These are phyloP conservation scores for Yamadazyma aaseri DNA, from an alignment of 1,139 yeast genomes.

Conservation along the genomic window DNA sequence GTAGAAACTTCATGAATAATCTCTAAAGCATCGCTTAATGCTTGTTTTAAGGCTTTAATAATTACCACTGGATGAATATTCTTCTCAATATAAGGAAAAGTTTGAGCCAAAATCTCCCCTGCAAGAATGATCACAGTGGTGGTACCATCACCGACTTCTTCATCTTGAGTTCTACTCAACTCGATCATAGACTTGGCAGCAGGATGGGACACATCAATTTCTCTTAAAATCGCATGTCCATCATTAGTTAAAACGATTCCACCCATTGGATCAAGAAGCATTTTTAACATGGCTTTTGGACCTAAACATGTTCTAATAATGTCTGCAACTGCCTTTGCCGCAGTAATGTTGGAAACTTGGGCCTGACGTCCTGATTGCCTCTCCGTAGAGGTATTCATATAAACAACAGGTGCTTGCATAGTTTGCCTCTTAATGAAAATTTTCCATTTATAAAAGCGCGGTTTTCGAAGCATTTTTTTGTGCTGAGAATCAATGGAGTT, in stretches of 20 bases:
- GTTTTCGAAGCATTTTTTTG: no score
- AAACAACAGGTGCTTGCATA: constrained; percentile 54
- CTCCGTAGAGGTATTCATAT: constrained; percentile 76
- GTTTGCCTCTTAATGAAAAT: constrained; percentile 1
- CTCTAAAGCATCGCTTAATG: constrained; percentile 86
- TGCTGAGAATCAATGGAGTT: constrained; percentile 25
- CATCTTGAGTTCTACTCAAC: constrained; percentile 95
- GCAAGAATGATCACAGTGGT: constrained; percentile 94
- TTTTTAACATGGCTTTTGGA: constrained; percentile 98
- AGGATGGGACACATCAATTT: constrained; percentile 92
- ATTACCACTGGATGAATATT: constrained; percentile 96
- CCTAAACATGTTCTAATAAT: constrained; percentile 97
- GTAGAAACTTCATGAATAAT: constrained; percentile 81
- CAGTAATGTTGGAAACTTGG: constrained; percentile 93
- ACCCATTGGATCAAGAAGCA: constrained; percentile 98
- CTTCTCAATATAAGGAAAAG: constrained; percentile 90
- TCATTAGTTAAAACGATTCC: constrained; percentile 97
- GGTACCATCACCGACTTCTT: constrained; percentile 98
- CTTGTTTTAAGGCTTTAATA: constrained; percentile 90
- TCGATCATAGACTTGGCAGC: constrained; percentile 99
- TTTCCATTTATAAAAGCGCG: background rate
- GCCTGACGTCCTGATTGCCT: constrained; percentile 98
- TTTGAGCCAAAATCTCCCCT: constrained; percentile 94
- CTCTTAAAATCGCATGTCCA: constrained; percentile 91
- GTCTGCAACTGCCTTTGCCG: constrained; percentile 98